phyloP scores from a whole-genome alignment of 257 asterid genomes.

The Anisodus acutangulus region DNA sequence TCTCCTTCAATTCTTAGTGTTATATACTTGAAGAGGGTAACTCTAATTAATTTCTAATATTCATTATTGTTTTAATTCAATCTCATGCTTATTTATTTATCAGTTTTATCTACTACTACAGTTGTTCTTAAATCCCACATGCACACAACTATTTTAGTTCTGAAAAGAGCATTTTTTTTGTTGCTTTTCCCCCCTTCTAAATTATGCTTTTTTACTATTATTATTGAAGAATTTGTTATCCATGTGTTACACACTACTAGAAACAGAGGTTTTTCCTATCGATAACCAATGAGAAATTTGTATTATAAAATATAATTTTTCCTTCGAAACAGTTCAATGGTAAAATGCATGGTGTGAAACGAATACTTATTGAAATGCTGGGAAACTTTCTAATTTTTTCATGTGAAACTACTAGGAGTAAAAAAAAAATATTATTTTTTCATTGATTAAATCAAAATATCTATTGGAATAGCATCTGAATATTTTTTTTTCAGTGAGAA shows the following conservation, averaged over 20 bases:
- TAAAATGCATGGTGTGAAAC: too few relatives aligned
- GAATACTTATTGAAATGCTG: too few relatives aligned
- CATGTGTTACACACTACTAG: background rate
- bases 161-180: background rate
- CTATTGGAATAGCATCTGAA: too few relatives aligned
- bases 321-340: too few relatives aligned
- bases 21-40: constrained; percentile 16
- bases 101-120: background rate
- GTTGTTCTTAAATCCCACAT: background rate
- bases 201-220: background rate
- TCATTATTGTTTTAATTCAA: background rate
- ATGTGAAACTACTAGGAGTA: too few relatives aligned
- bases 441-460: too few relatives aligned
- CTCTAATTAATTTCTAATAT: background rate
- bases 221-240: background rate
- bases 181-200: background rate
- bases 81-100: background rate
- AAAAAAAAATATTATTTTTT: too few relatives aligned
- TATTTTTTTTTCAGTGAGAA: too few relatives aligned
- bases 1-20: constrained; percentile 12
- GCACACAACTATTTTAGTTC: background rate
- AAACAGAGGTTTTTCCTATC: too few relatives aligned
- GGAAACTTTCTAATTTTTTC: too few relatives aligned
- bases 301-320: too few relatives aligned
- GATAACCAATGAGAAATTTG: too few relatives aligned